These are phyloP conservation scores for Zanthoxylum bungeanum DNA, from an alignment of 345 rosid species.

Conservation along the genomic window DNA sequence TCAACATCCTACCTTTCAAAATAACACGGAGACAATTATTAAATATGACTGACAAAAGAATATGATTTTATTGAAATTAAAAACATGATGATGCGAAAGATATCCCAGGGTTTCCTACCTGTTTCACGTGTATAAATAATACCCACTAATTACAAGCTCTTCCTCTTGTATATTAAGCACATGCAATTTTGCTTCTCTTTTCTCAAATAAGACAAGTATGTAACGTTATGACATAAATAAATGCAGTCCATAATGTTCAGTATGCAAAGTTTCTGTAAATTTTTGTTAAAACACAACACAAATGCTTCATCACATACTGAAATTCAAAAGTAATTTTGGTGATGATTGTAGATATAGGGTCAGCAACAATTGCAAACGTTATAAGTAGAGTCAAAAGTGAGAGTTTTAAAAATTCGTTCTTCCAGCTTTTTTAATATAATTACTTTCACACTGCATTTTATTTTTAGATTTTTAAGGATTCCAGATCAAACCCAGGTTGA, in stretches of 20 bases:
- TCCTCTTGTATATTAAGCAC: background rate
- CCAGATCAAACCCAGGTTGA: background rate
- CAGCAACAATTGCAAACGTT: background rate
- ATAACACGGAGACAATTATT: background rate
- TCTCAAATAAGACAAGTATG: background rate
- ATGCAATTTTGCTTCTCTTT: background rate
- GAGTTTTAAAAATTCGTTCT: background rate
- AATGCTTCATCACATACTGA: background rate
- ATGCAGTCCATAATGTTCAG: background rate
- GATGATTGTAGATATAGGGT: background rate
- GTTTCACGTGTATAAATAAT: background rate
- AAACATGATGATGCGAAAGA: background rate
- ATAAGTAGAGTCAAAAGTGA: background rate
- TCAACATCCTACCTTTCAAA: background rate
- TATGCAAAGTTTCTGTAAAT: background rate
- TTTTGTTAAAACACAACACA: background rate
- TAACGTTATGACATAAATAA: background rate
- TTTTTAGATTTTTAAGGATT: background rate
- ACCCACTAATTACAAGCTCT: slow-evolving; percentile 1
- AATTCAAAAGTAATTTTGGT: background rate
- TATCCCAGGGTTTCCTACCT: background rate
- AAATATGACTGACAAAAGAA: background rate
- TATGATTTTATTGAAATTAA: background rate
- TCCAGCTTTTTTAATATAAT: background rate
- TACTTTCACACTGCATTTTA: background rate